Evolutionary conservation across 257 asterid species (phyloP).

Genomic region (Thymus quinquecostatus): DNA sequence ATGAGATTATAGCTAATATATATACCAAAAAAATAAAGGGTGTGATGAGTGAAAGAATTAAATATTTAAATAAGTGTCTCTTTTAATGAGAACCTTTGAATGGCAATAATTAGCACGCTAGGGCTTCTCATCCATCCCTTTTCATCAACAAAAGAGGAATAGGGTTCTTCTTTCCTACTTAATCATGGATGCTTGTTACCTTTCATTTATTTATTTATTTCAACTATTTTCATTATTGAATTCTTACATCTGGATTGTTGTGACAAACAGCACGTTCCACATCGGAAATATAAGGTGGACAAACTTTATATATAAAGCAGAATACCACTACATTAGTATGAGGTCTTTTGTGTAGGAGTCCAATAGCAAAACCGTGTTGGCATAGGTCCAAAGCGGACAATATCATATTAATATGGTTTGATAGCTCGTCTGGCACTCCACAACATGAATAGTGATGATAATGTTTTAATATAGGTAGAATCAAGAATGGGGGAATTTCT

Average conservation of each 20-base stretch:
- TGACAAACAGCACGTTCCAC: no score
- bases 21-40: conserved; percentile 23
- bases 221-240: no score
- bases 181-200: conserved; percentile 33
- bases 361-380: no score
- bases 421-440: no score
- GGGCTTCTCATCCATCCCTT: conserved; percentile 63
- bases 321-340: no score
- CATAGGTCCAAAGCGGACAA: no score
- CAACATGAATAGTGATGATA: neutral
- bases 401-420: no score
- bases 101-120: conserved; percentile 35
- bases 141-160: conserved; percentile 51
- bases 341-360: no score
- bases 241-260: neutral
- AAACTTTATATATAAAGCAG: no score
- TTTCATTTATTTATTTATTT: neutral
- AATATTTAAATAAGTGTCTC: conserved; percentile 39
- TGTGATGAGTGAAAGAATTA: conserved; percentile 3
- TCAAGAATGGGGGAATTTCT: neutral
- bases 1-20: conserved; percentile 35
- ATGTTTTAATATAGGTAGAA: neutral
- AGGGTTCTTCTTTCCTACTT: conserved; percentile 50
- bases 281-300: no score
- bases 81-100: conserved; percentile 61